phyloP scores from a whole-genome alignment of 1,139 yeast species.

The Candida sp. region DNA sequence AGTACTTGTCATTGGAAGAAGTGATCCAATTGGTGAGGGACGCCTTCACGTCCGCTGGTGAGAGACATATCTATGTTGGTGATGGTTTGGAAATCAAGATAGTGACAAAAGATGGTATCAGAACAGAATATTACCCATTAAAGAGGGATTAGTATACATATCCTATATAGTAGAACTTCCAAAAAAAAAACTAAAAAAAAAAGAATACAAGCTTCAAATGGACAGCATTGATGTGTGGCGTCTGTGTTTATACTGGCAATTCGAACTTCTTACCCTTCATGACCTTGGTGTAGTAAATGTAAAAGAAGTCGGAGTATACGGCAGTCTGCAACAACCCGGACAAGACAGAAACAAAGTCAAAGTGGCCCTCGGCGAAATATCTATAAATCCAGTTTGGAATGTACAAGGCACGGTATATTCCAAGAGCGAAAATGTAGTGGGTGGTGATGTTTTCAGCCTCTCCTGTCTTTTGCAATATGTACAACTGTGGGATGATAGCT shows the following conservation, averaged over 20 bases:
- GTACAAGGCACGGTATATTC: conserved; percentile 85
- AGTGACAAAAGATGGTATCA: conserved; percentile 92
- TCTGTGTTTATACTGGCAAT: conserved; percentile 60
- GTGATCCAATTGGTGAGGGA: conserved; percentile 88
- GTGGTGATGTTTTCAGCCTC: conserved; percentile 87
- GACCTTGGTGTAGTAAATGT: conserved; percentile 80
- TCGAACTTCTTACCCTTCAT: conserved; percentile 83
- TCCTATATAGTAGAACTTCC: conserved; percentile 1
- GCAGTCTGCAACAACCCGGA: conserved; percentile 89
- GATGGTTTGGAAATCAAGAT: conserved; percentile 92
- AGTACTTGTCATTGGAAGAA: conserved; percentile 78
- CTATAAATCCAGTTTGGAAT: conserved; percentile 97
- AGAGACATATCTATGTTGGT: conserved; percentile 98
- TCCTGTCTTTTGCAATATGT: conserved; percentile 88
- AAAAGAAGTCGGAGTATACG: conserved; percentile 93
- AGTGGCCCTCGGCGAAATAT: conserved; percentile 66
- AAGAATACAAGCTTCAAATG: neutral
- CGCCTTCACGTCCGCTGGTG: conserved; percentile 96
- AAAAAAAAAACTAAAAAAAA: neutral
- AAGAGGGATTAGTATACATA: conserved; percentile 69
- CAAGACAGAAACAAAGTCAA: conserved; percentile 72
- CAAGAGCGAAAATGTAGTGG: conserved; percentile 94
- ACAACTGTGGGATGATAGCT: conserved; percentile 92
- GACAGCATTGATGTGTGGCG: neutral
- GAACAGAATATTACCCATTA: conserved; percentile 81